Conservation (phyloP, 2,329 filamentous ascomycete genomes). For the Bipolaris victoriae region DNA sequence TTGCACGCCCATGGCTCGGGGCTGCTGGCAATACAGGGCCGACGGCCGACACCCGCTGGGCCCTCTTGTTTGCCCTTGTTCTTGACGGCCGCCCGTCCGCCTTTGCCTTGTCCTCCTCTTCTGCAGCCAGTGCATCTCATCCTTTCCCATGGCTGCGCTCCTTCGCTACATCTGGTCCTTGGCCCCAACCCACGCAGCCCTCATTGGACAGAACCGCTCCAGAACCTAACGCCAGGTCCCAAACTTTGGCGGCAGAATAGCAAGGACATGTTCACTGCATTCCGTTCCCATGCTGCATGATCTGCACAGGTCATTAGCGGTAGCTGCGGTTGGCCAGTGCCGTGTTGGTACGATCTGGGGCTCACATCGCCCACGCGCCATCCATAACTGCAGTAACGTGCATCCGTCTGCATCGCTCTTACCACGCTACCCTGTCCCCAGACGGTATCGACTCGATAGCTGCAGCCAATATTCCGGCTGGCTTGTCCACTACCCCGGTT, state of each 20-base stretch:
- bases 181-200: slow-evolving; percentile 43
- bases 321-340: slow-evolving; percentile 38
- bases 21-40: slow-evolving; percentile 23
- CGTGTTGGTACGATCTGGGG: slow-evolving; percentile 34
- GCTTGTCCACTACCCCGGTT: slow-evolving; percentile 33
- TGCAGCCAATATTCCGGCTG: slow-evolving; percentile 39
- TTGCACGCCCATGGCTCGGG: background rate
- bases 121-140: slow-evolving; percentile 25
- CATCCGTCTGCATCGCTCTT: slow-evolving; percentile 34
- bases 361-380: slow-evolving; percentile 30
- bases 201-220: slow-evolving; percentile 40
- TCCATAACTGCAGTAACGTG: slow-evolving; percentile 34
- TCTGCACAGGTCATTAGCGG: slow-evolving; percentile 43
- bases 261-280: slow-evolving; percentile 42
- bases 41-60: slow-evolving; percentile 18
- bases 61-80: slow-evolving; percentile 15
- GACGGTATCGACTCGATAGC: slow-evolving; percentile 34
- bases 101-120: slow-evolving; percentile 61
- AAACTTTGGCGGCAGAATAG: slow-evolving; percentile 41
- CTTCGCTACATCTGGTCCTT: slow-evolving; percentile 39
- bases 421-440: slow-evolving; percentile 38
- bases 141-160: slow-evolving; percentile 38
- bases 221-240: slow-evolving; percentile 43
- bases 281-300: slow-evolving; percentile 45
- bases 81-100: slow-evolving; percentile 29